Conservation (phyloP, 768 basidiomycete genomes). For the Boletus rex-veris region DNA sequence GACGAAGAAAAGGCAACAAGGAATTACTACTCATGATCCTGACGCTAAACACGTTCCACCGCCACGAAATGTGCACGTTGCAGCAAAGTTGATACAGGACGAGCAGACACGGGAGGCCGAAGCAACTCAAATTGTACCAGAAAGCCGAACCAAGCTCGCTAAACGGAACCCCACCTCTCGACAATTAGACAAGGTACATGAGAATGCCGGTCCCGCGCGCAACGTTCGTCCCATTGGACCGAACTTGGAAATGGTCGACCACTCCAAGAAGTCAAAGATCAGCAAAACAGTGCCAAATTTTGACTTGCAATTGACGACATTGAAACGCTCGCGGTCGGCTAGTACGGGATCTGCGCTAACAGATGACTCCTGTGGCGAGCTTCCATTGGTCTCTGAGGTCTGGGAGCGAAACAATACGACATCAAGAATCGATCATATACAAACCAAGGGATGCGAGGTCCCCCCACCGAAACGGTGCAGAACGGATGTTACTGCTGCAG, state of each 20-base stretch:
- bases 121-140: not conserved
- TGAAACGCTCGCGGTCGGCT: conserved; percentile 24
- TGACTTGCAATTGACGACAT: conserved; percentile 44
- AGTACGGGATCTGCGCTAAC: conserved; percentile 11
- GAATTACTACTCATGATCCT: conserved; percentile 19
- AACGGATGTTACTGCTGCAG: not conserved
- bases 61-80: not conserved
- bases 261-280: conserved; percentile 1
- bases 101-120: not conserved
- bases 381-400: conserved; percentile 32
- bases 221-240: conserved; percentile 37
- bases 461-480: conserved; percentile 20
- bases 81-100: not conserved
- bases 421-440: conserved; percentile 33
- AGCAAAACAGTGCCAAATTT: conserved; percentile 41
- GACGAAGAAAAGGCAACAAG: conserved; percentile 30
- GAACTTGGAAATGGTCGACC: conserved; percentile 42
- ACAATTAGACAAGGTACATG: conserved; percentile 42
- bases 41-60: not conserved
- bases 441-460: conserved; percentile 31
- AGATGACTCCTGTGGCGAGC: conserved; percentile 35
- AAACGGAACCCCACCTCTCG: conserved; percentile 31
- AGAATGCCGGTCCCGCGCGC: conserved; percentile 39
- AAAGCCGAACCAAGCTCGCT: conserved; percentile 22
- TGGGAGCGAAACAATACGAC: conserved; percentile 31